These are phyloP conservation scores for Gossypium sturtianum DNA, from an alignment of 345 rosid genomes.

Conservation along the genomic window DNA sequence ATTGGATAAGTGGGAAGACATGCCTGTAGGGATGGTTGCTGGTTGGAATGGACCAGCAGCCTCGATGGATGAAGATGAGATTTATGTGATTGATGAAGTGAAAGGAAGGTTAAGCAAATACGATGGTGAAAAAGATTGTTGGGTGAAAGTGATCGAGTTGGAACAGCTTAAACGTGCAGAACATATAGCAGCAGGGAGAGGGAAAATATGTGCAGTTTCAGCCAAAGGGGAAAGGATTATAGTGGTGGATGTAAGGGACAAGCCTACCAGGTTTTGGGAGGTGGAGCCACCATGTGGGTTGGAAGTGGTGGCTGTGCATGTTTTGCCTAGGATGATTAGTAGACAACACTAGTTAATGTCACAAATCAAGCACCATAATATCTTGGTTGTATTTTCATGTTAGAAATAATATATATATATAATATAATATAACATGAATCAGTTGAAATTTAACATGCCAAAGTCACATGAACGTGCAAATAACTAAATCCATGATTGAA, in stretches of 20 bases:
- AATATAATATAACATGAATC: too few relatives aligned
- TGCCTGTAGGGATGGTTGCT: constrained; percentile 44
- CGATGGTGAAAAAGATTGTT: constrained; percentile 25
- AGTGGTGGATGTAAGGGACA: constrained; percentile 32
- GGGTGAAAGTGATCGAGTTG: constrained; percentile 34
- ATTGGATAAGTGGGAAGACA: constrained; percentile 30
- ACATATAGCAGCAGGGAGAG: constrained; percentile 36
- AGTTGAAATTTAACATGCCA: too few relatives aligned
- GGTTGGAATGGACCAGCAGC: constrained; percentile 59
- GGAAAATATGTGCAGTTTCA: constrained; percentile 36
- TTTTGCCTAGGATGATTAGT: constrained; percentile 41
- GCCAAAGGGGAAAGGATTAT: constrained; percentile 25
- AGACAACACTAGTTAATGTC: not conserved
- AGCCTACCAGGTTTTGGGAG: constrained; percentile 32
- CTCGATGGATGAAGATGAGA: constrained; percentile 35
- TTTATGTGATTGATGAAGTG: constrained; percentile 44
- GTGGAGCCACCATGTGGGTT: constrained; percentile 35
- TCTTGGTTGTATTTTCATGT: not conserved
- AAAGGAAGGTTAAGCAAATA: constrained; percentile 33
- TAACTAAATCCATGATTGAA: too few relatives aligned
- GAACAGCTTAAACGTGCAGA: constrained; percentile 35
- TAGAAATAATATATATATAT: not conserved
- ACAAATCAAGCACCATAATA: not conserved
- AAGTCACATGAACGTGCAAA: too few relatives aligned
- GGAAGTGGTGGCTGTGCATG: constrained; percentile 41